phyloP scores from a whole-genome alignment of 352 stramenopile genomes.

The Pythium coloratum region DNA sequence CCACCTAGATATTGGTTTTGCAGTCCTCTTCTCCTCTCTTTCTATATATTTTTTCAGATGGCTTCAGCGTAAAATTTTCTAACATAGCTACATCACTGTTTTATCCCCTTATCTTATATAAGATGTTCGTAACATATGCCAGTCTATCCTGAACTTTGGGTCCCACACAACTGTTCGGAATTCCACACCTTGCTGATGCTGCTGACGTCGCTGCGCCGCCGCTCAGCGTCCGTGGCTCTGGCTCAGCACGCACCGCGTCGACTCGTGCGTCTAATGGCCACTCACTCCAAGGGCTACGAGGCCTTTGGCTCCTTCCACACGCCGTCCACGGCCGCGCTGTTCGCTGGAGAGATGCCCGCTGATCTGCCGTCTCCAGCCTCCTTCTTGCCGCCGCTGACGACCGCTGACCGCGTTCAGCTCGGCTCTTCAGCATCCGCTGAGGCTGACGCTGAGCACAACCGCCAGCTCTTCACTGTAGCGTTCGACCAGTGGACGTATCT shows the following conservation, averaged over 20 bases:
- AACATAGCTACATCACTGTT: background rate
- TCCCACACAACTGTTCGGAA: background rate
- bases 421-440: background rate
- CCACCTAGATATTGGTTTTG: conserved; percentile 2
- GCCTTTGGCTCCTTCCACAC: conserved; percentile 82
- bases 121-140: background rate
- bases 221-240: background rate
- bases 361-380: conserved; percentile 7
- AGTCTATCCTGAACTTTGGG: background rate
- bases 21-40: background rate
- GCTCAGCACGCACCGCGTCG: background rate
- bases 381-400: conserved; percentile 28
- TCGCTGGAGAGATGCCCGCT: conserved; percentile 29
- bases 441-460: conserved; percentile 20
- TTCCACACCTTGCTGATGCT: background rate
- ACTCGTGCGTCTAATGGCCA: conserved; percentile 15
- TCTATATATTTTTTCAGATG: background rate
- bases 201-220: conserved; percentile 1
- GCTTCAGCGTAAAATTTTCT: background rate
- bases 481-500: conserved; percentile 87
- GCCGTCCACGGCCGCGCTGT: conserved; percentile 54
- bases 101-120: background rate
- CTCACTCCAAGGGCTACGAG: conserved; percentile 44
- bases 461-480: conserved; percentile 54
- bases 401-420: conserved; percentile 1